phyloP scores from a whole-genome alignment of 2,329 filamentous ascomycete species.

The Fusarium duplospermum region DNA sequence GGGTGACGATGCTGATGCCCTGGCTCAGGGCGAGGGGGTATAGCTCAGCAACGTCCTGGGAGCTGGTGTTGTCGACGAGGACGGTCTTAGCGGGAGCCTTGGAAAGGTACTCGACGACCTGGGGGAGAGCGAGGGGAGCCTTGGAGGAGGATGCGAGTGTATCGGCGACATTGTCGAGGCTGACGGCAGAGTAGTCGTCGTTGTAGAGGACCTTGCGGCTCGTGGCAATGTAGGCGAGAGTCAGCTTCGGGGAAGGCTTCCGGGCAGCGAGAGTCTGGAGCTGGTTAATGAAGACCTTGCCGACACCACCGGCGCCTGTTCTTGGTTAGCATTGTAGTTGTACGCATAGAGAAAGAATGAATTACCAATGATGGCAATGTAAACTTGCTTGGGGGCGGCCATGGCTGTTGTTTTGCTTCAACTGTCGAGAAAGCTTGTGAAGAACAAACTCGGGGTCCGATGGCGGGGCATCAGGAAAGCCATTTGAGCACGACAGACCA shows the following conservation, averaged over 20 bases:
- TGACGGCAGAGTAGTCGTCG: slow-evolving; percentile 75
- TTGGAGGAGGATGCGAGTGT: slow-evolving; percentile 73
- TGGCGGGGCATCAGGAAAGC: slow-evolving; percentile 48
- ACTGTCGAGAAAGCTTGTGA: slow-evolving; percentile 36
- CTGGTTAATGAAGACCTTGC: slow-evolving; percentile 89
- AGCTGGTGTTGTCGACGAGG: slow-evolving; percentile 95
- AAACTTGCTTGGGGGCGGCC: slow-evolving; percentile 60
- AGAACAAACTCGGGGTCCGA: slow-evolving; percentile 48
- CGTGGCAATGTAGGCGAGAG: slow-evolving; percentile 86
- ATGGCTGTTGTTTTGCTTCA: slow-evolving; percentile 47
- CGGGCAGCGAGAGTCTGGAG: slow-evolving; percentile 75
- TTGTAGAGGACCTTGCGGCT: slow-evolving; percentile 86
- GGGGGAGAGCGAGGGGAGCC: slow-evolving; percentile 72
- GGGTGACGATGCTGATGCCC: slow-evolving; percentile 92
- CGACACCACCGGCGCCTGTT: slow-evolving; percentile 90
- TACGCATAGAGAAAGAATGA: not conserved
- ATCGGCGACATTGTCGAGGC: slow-evolving; percentile 69
- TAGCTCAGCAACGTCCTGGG: slow-evolving; percentile 82
- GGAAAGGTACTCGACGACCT: slow-evolving; percentile 82
- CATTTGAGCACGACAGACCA: slow-evolving; percentile 34
- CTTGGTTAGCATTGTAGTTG: slow-evolving; percentile 22
- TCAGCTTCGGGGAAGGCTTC: slow-evolving; percentile 76
- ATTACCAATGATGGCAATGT: slow-evolving; percentile 65
- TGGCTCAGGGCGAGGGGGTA: slow-evolving; percentile 85
- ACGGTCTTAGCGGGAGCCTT: slow-evolving; percentile 82